Conservation (phyloP, 2,329 filamentous ascomycete genomes). For the Pseudocercospora pini-densiflorae region DNA sequence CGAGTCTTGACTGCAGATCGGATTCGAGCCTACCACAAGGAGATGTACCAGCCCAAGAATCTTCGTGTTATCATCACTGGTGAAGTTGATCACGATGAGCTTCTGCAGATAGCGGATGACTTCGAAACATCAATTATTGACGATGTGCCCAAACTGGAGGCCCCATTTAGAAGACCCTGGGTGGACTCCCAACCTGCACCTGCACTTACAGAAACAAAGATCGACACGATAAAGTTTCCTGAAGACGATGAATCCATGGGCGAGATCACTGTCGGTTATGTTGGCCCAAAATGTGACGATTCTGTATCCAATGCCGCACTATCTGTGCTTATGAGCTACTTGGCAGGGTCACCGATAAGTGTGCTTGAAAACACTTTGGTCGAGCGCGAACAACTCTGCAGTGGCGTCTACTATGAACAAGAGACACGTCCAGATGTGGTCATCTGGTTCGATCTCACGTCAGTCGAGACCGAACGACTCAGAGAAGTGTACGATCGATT, state of each 20-base stretch:
- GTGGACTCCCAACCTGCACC: conserved; percentile 83
- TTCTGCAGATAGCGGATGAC: conserved; percentile 79
- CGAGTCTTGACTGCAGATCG: conserved; percentile 83
- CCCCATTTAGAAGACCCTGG: conserved; percentile 87
- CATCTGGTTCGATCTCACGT: conserved; percentile 83
- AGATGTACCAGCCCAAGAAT: conserved; percentile 99
- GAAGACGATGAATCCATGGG: conserved; percentile 95
- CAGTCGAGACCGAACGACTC: conserved; percentile 85
- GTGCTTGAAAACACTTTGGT: conserved; percentile 90
- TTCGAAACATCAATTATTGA: conserved; percentile 88
- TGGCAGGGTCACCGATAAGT: conserved; percentile 91
- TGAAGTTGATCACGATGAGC: conserved; percentile 80
- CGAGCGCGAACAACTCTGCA: conserved; percentile 89
- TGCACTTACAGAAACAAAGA: conserved; percentile 69
- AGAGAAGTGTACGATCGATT: conserved; percentile 83
- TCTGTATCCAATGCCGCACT: conserved; percentile 65
- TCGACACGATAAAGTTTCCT: conserved; percentile 86
- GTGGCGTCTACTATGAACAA: conserved; percentile 78
- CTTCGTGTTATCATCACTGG: conserved; percentile 90
- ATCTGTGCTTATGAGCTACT: conserved; percentile 79
- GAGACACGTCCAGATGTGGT: conserved; percentile 81
- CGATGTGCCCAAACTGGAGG: conserved; percentile 74
- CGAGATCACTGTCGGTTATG: conserved; percentile 82
- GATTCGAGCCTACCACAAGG: conserved; percentile 91
- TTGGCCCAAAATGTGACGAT: conserved; percentile 82